Conservation (phyloP, 371 early-diverging fungal species). For the Mucor saturninus region DNA sequence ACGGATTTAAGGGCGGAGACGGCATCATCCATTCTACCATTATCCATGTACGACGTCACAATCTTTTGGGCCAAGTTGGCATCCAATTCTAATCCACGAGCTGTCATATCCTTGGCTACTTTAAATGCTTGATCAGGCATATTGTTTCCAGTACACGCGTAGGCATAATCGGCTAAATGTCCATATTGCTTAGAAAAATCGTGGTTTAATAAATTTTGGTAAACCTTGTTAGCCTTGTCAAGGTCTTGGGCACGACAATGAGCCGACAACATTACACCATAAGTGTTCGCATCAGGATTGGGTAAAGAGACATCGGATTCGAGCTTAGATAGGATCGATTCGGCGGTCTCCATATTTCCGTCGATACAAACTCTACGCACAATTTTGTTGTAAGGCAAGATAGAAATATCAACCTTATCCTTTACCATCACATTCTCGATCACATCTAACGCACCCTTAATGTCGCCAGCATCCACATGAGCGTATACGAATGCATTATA, state of each 20-base stretch:
- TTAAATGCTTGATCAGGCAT: constrained; percentile 30
- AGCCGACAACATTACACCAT: constrained; percentile 41
- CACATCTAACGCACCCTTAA: constrained; percentile 44
- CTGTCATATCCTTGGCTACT: constrained; percentile 29
- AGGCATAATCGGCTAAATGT: constrained; percentile 42
- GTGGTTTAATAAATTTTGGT: constrained; percentile 28
- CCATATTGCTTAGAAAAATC: constrained; percentile 44
- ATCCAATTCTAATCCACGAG: constrained; percentile 37
- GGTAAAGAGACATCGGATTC: constrained; percentile 31
- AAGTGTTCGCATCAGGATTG: constrained; percentile 45
- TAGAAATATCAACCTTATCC: constrained; percentile 36
- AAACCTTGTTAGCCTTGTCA: constrained; percentile 41
- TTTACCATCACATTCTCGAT: constrained; percentile 45
- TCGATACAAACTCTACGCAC: constrained; percentile 38
- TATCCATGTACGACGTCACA: constrained; percentile 22
- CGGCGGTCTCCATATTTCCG: constrained; percentile 35
- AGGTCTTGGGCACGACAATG: constrained; percentile 34
- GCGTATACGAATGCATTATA: constrained; percentile 55
- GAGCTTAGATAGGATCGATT: constrained; percentile 30
- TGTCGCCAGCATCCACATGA: constrained; percentile 46
- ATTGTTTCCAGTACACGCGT: constrained; percentile 31
- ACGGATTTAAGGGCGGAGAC: constrained; percentile 14
- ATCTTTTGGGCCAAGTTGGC: constrained; percentile 27
- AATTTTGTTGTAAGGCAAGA: constrained; percentile 47
- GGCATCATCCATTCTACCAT: constrained; percentile 17